Percentiles rank a stretch among this genome's conserved stretches.
Conservation (phyloP, 352 stramenopile genomes). For the Lagenidium giganteum region DNA sequence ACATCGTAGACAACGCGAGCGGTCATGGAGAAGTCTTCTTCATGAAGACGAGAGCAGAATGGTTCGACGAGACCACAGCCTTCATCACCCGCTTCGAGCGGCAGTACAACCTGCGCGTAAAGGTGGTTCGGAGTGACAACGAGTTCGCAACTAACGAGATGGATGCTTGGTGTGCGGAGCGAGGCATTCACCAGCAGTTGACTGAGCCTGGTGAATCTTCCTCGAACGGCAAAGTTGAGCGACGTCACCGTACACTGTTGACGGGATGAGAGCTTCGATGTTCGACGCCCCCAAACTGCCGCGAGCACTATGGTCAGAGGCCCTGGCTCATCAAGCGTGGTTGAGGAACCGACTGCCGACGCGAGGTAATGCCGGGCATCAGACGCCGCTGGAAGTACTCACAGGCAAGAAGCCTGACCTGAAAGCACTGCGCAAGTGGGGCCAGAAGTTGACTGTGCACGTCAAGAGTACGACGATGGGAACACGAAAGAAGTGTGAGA, state of each 20-base stretch:
- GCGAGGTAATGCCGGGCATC: background rate
- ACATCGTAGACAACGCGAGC: conserved; percentile 3
- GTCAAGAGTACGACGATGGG: background rate
- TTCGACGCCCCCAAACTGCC: background rate
- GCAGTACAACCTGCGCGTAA: no score
- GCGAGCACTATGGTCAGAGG: background rate
- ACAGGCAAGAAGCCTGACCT: background rate
- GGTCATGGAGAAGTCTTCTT: no score
- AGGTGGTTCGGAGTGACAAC: background rate
- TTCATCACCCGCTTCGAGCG: no score
- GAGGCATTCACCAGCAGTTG: background rate
- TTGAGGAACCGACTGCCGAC: background rate
- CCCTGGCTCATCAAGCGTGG: no score
- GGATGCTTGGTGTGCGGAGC: background rate
- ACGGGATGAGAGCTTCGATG: background rate
- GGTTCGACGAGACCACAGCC: no score
- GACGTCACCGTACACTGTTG: conserved; percentile 1
- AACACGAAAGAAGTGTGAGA: background rate
- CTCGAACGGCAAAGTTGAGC: conserved; percentile 6
- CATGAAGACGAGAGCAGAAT: no score
- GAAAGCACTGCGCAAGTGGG: background rate
- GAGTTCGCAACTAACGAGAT: background rate
- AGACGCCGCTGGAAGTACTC: background rate
- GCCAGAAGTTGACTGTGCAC: background rate
- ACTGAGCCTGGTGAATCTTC: conserved; percentile 2